phyloP scores from a whole-genome alignment of 2,329 filamentous ascomycete genomes.

The Cladosporium sp. region DNA sequence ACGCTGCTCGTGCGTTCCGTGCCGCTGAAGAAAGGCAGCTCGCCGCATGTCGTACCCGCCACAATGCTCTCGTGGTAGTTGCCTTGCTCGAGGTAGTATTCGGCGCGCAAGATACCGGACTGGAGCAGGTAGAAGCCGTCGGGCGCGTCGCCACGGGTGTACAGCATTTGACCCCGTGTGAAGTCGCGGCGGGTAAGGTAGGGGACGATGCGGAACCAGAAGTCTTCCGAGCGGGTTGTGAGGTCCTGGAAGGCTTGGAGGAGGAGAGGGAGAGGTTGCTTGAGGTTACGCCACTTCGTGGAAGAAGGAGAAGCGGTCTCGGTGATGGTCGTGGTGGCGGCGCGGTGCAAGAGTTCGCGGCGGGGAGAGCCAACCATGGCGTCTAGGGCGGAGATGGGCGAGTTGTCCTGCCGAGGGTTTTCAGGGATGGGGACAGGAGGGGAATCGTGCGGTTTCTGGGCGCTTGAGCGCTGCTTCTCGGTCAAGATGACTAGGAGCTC shows the following conservation, averaged over 20 bases:
- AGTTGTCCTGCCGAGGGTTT: not conserved
- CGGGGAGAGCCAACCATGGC: constrained; percentile 67
- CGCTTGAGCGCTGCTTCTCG: constrained; percentile 31
- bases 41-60: constrained; percentile 89
- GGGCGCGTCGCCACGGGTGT: constrained; percentile 68
- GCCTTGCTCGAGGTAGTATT: constrained; percentile 88
- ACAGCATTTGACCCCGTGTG: constrained; percentile 67
- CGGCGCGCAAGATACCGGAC: constrained; percentile 79
- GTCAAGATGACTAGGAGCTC: constrained; percentile 63
- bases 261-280: constrained; percentile 84
- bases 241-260: constrained; percentile 92
- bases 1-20: constrained; percentile 85
- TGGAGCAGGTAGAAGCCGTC: constrained; percentile 89
- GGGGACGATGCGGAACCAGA: constrained; percentile 77
- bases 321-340: constrained; percentile 70
- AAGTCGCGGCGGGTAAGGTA: constrained; percentile 73
- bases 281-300: constrained; percentile 77
- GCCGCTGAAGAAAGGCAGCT: constrained; percentile 92
- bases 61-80: constrained; percentile 87
- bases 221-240: constrained; percentile 83
- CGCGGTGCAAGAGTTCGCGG: constrained; percentile 69
- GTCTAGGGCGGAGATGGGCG: constrained; percentile 21
- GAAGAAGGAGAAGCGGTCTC: constrained; percentile 49
- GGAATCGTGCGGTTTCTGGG: constrained; percentile 47
- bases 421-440: constrained; percentile 31